These are phyloP conservation scores for Knufia fluminis DNA, from an alignment of 2,329 filamentous ascomycete species.

Conservation along the genomic window DNA sequence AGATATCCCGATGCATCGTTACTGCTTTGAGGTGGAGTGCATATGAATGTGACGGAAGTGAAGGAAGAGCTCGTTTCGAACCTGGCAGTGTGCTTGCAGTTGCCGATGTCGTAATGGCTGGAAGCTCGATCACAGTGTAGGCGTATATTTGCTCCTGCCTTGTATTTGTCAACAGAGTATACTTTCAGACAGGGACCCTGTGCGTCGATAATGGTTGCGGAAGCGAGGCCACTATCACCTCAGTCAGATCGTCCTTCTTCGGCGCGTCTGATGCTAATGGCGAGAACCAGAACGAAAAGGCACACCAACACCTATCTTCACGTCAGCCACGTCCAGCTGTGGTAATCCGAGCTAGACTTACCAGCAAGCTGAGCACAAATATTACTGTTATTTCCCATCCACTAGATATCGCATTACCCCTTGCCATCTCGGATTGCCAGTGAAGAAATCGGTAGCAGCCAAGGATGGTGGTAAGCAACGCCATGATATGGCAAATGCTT, in stretches of 20 bases:
- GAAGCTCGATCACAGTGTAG: too few species aligned
- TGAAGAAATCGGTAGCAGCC: conserved; percentile 47
- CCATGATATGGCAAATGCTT: conserved; percentile 38
- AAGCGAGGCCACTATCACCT: background rate
- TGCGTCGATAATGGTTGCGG: background rate
- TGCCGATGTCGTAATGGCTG: too few species aligned
- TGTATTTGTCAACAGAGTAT: too few species aligned
- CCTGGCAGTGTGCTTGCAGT: background rate
- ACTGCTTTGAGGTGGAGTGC: background rate
- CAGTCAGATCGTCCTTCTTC: conserved; percentile 2
- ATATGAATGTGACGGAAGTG: background rate
- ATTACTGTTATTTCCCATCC: conserved; percentile 19
- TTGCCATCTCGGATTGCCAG: conserved; percentile 44
- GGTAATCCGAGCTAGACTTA: conserved; percentile 7
- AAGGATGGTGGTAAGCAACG: conserved; percentile 38
- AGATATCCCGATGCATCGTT: background rate
- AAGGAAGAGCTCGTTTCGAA: background rate
- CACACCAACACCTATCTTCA: conserved; percentile 12
- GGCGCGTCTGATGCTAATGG: conserved; percentile 13
- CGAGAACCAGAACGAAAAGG: conserved; percentile 14
- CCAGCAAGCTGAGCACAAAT: conserved; percentile 14
- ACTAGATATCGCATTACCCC: conserved; percentile 16
- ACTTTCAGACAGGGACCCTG: too few species aligned
- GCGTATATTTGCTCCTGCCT: too few species aligned
- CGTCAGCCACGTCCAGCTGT: conserved; percentile 4